Evolutionary conservation across 2,329 filamentous ascomycete genomes (phyloP), one percentile per base, ranked within the genome.

Genomic region (Phialophora macrospora): DNA sequence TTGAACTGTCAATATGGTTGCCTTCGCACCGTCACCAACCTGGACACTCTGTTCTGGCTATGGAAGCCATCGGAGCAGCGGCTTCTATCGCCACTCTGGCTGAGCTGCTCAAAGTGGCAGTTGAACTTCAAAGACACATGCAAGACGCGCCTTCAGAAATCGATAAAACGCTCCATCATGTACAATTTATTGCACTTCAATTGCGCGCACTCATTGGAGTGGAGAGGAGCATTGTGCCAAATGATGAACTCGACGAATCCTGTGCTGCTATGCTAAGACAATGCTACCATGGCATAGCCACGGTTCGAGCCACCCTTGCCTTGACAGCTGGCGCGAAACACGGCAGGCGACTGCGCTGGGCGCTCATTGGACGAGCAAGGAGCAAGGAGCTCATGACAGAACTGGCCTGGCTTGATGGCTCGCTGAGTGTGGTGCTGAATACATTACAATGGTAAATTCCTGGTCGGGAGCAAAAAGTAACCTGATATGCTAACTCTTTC

Each of bases 391-490:
- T 55, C 24, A 55, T 2, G 52, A 22, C 11, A 11, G 28, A 55
- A 55, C n/a, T 38, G n/a, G 12, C 28, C 28, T 30, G n/a, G 3
- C n/a, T 38, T 20, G 52, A 55, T 14, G 17, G 52, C 30, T 30
- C 26, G 26, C 30, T 55, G n/a, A 55, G 12, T 30, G 24, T 55
- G n/a, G 30, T 55, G 14, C 52, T 55, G n/a, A 55, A 22, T 20
- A 30, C 17, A 0, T 5, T 38, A 38, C 52, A 55, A 20, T 38
- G 52, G 28, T 34, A 34, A 20, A 24, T 17, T 51, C n/a, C n/a
- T 1, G 1, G n/a, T 2, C 52, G 2, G 30, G 3, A 38, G 24
- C 51, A 11, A 38, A 17, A n/a, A 3, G 30, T 32, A n/a, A 17
- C 14, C 3, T 5, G 14, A 6, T 41, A 17, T 55, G 28, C 52